Evolutionary conservation across 306 rosid species (phyloP), one percentile per base, ranked within the genome.

Genomic region (Vigna unguiculata): DNA sequence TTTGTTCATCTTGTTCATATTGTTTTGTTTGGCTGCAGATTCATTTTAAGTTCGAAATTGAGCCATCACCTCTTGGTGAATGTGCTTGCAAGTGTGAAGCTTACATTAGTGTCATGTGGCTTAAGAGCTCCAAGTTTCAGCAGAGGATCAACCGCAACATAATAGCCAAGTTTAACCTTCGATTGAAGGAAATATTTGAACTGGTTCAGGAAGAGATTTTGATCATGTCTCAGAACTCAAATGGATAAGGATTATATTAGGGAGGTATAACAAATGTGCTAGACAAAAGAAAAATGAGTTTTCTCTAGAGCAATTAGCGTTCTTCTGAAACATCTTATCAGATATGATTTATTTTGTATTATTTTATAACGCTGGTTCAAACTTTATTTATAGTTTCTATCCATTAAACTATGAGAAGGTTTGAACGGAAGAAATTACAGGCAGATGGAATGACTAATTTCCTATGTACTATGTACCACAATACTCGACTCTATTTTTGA

Each of bases 61-160:
- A 88, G 91, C 83, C 82, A 54, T 91, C 85, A 6, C 41, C 12
- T 22, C 47, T 80, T 22, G 90, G 87, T 64, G 84, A 82, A 15
- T 69, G 83, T 71, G 87, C 83, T 34, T 87, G 97, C 77, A 88
- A 86, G 72, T 93, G 93, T 74, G 83, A 83, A 62, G 92, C 77
- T 40, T 83, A 81, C 67, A 70, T 84, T 38, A 82, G 87, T 34
- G 79, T 91, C 34, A 55, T 73, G 63, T 90, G 98, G 97, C 85
- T 87, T 14, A 93, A 85, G 72, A 88, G 86, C 85, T 85, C 89
- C 3, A 81, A 79, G 71, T 88, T 93, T 75, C 86, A 87, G 87
- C 80, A 84, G 52, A 88, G 89, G 88, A 86, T 91, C 73, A 64
- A 85, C 71, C 69, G 52, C 60, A 91, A 91, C 84, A 79, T 93